Evolutionary conservation across 371 early-diverging fungal genomes (phyloP), one percentile per base, ranked within the genome.

Genomic region (Mucor ambiguus): DNA sequence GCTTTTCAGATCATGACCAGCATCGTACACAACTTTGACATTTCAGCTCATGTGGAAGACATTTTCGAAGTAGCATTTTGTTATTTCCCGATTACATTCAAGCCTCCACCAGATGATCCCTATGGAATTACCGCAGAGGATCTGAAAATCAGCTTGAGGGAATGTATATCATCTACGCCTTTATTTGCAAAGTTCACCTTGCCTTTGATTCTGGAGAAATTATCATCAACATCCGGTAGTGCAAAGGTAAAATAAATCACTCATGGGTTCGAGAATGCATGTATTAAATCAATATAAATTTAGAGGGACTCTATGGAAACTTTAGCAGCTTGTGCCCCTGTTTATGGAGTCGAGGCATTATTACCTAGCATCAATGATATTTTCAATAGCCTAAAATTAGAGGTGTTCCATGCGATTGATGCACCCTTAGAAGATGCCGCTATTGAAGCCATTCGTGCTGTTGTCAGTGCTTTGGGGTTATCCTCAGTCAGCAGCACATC

Each of bases 71-170:
- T 95, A 20, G 88, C 94, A 28, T 98, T 95, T 66, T 97, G 97
- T 82, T 99, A 99, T 82, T 99, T 99, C 71, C 99, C 99, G 0
- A 98, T 99, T 72, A 98, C 99, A 2, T 99, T 97, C 77, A 91
- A 92, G 74, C 93, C 96, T 8, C 94, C 96, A 0, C 95, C 95
- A 37, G 93, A 93, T 68, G 98, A 97, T 80, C 92, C 95, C 2
- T 92, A 92, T 60, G 95, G 94, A 20, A 93, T 99, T 56, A 92
- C 98, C 11, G 88, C 97, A 4, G 94, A 94, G 20, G 90, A 95
- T 75, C 80, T 99, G 32, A 96, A 97, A 74, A 48, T 77, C 14
- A 88, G 87, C 20, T 77, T 96, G 48, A 83, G 90, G 76, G 77
- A 76, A 41, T 90, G 91, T 70, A 78, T 93, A 26, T 67, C 92